Evolutionary conservation across 2,329 filamentous ascomycete species (phyloP), one percentile per base, ranked within the genome.

Genomic region (Botrytis galanthina): DNA sequence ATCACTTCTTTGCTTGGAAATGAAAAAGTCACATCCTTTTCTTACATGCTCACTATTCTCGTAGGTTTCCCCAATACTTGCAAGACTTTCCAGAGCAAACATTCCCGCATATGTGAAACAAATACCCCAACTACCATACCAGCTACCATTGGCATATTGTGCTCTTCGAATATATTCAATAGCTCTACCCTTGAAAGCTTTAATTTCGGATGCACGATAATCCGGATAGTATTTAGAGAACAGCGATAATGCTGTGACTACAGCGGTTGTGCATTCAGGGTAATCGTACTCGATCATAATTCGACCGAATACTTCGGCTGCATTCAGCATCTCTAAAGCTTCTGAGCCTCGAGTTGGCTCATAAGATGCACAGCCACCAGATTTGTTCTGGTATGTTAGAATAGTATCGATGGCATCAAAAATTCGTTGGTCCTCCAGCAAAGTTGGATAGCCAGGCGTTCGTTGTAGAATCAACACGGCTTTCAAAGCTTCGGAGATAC

Each of bases 221-320:
- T 91, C 85, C 0, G 95, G 94, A 85, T 94, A 97, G 81, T 93
- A 87, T 79, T 92, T 87, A 77, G 89, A 88, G 85, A 98, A 98
- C 2, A 95, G 86, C 7, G 91, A 92, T 32, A 99, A 86, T 0
- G 93, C 94, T 1, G 93, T 98, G 5, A 99, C 92, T 44, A 94
- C 94, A 0, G 96, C 95, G 3, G 96, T 98, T 0, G 96, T 99
- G 85, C 96, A 99, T 82, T 99, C 96, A 0, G 95, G 94, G 80
- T 99, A 98, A 81, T 97, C 94, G 82, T 99, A 99, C 81, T 98
- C 95, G 71, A 99, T 92, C 96, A 99, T 99, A 84, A 99, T 99
- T 32, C 91, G 89, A 22, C 94, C 95, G 82, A 99, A 99, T 0
- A 99, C 95, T 81, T 99, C 96, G 1, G 96, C 96, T 0, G 95